These are phyloP conservation scores for Penicillium antarcticum DNA, from an alignment of 495 filamentous ascomycete genomes.

Conservation along the genomic window DNA sequence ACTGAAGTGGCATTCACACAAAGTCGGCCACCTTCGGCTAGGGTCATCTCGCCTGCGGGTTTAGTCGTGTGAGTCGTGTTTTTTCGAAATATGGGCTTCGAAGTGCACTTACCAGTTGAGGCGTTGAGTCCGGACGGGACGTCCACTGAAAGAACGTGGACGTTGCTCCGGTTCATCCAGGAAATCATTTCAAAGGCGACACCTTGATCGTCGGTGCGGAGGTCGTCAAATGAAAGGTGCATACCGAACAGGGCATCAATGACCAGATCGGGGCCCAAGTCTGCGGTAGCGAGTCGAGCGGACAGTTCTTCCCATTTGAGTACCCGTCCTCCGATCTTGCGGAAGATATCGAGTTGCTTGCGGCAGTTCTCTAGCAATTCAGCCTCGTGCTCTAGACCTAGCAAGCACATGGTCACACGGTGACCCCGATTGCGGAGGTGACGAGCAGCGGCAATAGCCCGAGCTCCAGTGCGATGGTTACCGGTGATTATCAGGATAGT, in stretches of 20 bases:
- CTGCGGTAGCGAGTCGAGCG: conserved; percentile 50
- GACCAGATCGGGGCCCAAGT: conserved; percentile 70
- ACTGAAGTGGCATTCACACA: conserved; percentile 74
- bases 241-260: conserved; percentile 86
- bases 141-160: conserved; percentile 76
- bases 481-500: conserved; percentile 82
- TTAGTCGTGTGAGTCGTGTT: conserved; percentile 3
- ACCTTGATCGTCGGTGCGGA: conserved; percentile 76
- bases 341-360: conserved; percentile 72
- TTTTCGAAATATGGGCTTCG: conserved; percentile 20
- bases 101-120: conserved; percentile 55
- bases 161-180: conserved; percentile 81
- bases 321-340: conserved; percentile 71
- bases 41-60: conserved; percentile 42
- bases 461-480: conserved; percentile 79
- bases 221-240: conserved; percentile 77
- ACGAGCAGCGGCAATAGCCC: conserved; percentile 80
- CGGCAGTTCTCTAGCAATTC: conserved; percentile 71
- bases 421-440: conserved; percentile 79
- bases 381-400: conserved; percentile 71
- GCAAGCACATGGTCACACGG: conserved; percentile 75
- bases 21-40: conserved; percentile 66
- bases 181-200: conserved; percentile 78
- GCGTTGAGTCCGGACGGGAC: conserved; percentile 85
- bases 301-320: conserved; percentile 53